phyloP scores from a whole-genome alignment of 768 basidiomycete species.

The Lyophyllum atratum region DNA sequence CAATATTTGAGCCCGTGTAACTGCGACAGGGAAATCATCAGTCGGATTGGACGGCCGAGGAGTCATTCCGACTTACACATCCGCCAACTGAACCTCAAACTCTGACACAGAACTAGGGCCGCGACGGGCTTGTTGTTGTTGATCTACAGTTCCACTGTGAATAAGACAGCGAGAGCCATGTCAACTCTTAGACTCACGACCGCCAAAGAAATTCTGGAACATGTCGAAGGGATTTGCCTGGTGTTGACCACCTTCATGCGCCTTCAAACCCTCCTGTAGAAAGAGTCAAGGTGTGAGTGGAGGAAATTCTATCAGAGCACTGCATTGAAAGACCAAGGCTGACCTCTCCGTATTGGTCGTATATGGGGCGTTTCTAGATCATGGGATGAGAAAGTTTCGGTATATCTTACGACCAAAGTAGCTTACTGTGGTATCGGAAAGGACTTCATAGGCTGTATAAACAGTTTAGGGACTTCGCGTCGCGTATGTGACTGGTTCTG shows the following conservation, averaged over 20 bases:
- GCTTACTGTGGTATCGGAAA: slow-evolving; percentile 80
- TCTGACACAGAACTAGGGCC: slow-evolving; percentile 79
- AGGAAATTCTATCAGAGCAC: background rate
- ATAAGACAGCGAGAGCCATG: background rate
- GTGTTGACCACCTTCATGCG: slow-evolving; percentile 85
- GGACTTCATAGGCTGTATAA: slow-evolving; percentile 83
- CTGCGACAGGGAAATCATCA: slow-evolving; percentile 36
- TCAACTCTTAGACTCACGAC: slow-evolving; percentile 47
- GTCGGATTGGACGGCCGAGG: background rate
- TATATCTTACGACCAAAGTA: background rate
- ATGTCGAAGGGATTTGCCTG: slow-evolving; percentile 91
- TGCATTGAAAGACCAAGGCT: slow-evolving; percentile 9
- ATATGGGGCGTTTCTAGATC: slow-evolving; percentile 84
- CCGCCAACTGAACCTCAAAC: slow-evolving; percentile 84
- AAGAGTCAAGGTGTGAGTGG: slow-evolving; percentile 2
- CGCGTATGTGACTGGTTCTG: background rate
- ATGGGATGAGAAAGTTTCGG: slow-evolving; percentile 6
- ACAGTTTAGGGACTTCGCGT: background rate
- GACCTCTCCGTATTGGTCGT: slow-evolving; percentile 92
- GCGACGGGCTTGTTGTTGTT: slow-evolving; percentile 65
- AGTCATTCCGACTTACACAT: slow-evolving; percentile 56
- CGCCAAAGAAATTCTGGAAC: slow-evolving; percentile 92
- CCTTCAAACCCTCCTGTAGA: slow-evolving; percentile 82
- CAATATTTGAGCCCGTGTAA: slow-evolving; percentile 85
- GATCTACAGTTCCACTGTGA: slow-evolving; percentile 30